phyloP scores from a whole-genome alignment of 345 rosid species.

The Aquilaria sinensis region DNA sequence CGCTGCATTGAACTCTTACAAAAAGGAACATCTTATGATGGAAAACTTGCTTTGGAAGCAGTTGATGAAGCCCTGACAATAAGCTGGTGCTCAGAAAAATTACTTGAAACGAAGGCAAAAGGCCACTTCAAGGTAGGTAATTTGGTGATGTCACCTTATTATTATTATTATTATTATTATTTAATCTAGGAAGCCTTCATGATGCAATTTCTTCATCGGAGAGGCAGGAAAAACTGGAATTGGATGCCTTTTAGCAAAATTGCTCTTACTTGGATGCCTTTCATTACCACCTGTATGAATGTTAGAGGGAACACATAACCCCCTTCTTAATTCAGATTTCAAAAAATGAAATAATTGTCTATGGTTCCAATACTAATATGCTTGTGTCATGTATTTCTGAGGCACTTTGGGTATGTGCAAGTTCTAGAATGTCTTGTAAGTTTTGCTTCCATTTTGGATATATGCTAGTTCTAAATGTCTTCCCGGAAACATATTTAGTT shows the following conservation, averaged over 20 bases:
- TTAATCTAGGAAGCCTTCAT: slow-evolving; percentile 83
- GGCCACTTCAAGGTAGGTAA: slow-evolving; percentile 64
- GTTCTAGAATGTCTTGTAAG: slow-evolving; percentile 57
- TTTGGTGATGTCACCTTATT: slow-evolving; percentile 63
- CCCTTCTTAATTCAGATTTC: neutral
- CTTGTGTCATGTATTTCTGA: slow-evolving; percentile 4
- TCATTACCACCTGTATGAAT: slow-evolving; percentile 2
- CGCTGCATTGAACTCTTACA: slow-evolving; percentile 43
- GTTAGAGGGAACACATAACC: slow-evolving; percentile 8
- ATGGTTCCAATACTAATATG: no score
- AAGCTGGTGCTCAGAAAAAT: slow-evolving; percentile 65
- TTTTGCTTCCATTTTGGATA: slow-evolving; percentile 6
- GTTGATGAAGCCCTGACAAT: slow-evolving; percentile 60
- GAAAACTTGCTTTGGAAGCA: slow-evolving; percentile 52
- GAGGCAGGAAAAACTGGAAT: slow-evolving; percentile 44
- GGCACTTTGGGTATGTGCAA: slow-evolving; percentile 72
- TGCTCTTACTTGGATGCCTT: neutral
- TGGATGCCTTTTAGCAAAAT: slow-evolving; percentile 8
- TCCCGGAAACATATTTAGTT: no score
- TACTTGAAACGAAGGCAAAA: slow-evolving; percentile 80
- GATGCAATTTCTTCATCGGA: slow-evolving; percentile 70
- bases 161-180: slow-evolving; percentile 49
- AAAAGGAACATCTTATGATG: slow-evolving; percentile 38
- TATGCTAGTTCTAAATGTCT: no score
- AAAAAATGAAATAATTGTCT: no score